Base-by-base conservation (phyloP, 148 eudicot genomes). In the Vaccinium corymbosum region DNA sequence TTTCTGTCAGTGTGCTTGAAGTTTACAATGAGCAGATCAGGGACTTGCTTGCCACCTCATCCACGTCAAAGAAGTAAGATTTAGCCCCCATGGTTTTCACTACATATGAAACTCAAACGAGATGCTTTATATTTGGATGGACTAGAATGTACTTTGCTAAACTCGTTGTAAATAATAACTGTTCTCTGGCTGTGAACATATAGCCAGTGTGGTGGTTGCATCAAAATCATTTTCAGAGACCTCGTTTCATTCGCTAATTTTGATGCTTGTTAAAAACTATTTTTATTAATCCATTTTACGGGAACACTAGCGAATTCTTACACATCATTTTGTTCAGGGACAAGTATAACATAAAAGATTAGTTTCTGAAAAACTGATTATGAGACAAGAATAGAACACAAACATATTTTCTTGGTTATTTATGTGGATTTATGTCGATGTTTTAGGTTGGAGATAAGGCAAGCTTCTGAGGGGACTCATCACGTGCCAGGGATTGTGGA, bases 401-500 rank as follows among this genome's bases (percentile, higher is more conserved):
- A 12, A 17, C 17, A 9, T 27, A 70, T 29, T 70, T 49, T 52
- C 61, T 81, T 81, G 76, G 16, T 82, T 82, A 27, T 10, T 73
- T 32, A 80, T 76, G n/a, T 15, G 56, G 17, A 32, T 27, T 61
- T 76, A 17, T 66, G 55, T 27, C 29, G 6, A 15, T 55, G 32
- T 76, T 38, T n/a, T 84, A 96, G 98, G 88, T 88, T 94, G 87
- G 97, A 94, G 87, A 90, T 96, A 89, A 96, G 92, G 86, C 99
- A 96, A 89, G 90, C 91, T 1, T 85, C 98, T 72, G 99, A 96
- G 86, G 98, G 98, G 59, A 86, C 79, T 74, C 97, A 92, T 84
- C 93, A 91, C 80, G 95, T 94, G 57, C 98, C 98, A 1, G 98
- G 99, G 61, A 85, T 93, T 82, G 92, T 94, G 48, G 97, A 96